Evolutionary conservation across 352 stramenopile genomes (phyloP).

Genomic region (Pythium aristosporum): DNA sequence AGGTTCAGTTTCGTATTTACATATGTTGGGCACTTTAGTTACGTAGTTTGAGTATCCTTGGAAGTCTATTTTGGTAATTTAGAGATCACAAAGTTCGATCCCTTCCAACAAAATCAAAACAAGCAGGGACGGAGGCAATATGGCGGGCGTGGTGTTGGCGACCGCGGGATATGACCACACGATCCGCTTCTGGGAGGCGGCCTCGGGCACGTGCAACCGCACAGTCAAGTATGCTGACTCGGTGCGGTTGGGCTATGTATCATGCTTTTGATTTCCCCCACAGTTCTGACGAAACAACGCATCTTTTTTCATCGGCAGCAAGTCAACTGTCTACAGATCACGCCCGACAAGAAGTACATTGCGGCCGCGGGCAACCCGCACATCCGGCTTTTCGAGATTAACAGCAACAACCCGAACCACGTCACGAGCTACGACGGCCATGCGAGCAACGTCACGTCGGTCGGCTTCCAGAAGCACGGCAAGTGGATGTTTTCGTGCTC

Average conservation of each 20-base stretch:
- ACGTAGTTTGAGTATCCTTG: neutral
- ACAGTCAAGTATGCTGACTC: constrained; percentile 96
- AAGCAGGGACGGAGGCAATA: constrained; percentile 20
- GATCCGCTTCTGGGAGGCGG: constrained; percentile 98
- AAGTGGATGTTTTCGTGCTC: constrained; percentile 98
- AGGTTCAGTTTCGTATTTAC: neutral
- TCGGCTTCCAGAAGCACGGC: constrained; percentile 97
- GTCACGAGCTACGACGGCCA: constrained; percentile 96
- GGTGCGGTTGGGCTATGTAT: constrained; percentile 34
- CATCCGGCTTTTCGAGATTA: constrained; percentile 98
- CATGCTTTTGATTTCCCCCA: neutral
- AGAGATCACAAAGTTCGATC: constrained; percentile 4
- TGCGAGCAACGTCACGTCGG: constrained; percentile 94
- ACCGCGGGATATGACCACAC: constrained; percentile 98
- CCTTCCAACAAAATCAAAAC: neutral
- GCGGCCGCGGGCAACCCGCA: constrained; percentile 96
- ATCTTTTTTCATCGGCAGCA: constrained; percentile 45
- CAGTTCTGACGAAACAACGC: neutral
- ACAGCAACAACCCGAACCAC: constrained; percentile 94
- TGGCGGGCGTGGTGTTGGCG: constrained; percentile 93
- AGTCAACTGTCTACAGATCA: constrained; percentile 97
- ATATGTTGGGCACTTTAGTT: neutral
- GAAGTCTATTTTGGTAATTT: neutral
- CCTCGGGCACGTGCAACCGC: constrained; percentile 93
- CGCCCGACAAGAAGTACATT: constrained; percentile 96